A percentile compares a stretch with the other conserved stretches of the same genome.
phyloP scores from a whole-genome alignment of 2,329 filamentous ascomycete genomes.

The Alternaria sp. region DNA sequence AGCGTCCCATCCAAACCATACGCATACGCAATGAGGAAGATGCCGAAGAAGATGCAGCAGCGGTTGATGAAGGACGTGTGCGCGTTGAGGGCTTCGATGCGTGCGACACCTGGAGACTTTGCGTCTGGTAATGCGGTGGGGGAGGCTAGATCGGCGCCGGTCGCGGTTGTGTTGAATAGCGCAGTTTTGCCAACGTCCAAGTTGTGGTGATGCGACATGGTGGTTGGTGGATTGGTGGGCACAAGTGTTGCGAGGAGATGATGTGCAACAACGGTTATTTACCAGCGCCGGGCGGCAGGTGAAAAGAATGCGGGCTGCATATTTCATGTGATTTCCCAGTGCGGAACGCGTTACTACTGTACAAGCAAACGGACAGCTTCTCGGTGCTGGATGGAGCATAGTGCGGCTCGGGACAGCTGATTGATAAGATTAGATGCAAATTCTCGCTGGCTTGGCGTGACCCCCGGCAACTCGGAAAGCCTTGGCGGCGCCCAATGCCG shows the following conservation, averaged over 20 bases:
- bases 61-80: slow-evolving; percentile 62
- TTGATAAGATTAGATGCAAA: slow-evolving; percentile 9
- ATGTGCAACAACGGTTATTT: not conserved
- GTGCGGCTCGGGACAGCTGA: not conserved
- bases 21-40: slow-evolving; percentile 69
- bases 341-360: not conserved
- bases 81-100: slow-evolving; percentile 63
- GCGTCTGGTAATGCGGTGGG: slow-evolving; percentile 25
- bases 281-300: not conserved
- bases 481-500: not conserved
- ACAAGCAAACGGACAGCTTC: not conserved
- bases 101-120: slow-evolving; percentile 61
- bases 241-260: too few species aligned
- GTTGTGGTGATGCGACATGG: not conserved
- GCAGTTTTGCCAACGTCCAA: not conserved
- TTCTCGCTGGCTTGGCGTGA: not conserved
- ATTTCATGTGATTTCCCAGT: not conserved
- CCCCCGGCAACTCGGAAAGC: not conserved
- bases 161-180: not conserved
- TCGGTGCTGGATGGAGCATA: not conserved
- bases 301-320: not conserved
- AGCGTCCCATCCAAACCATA: slow-evolving; percentile 63
- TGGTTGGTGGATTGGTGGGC: not conserved
- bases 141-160: not conserved
- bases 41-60: slow-evolving; percentile 63